Evolutionary conservation across 257 asterid species (phyloP).

Genomic region (Eucommia ulmoides): DNA sequence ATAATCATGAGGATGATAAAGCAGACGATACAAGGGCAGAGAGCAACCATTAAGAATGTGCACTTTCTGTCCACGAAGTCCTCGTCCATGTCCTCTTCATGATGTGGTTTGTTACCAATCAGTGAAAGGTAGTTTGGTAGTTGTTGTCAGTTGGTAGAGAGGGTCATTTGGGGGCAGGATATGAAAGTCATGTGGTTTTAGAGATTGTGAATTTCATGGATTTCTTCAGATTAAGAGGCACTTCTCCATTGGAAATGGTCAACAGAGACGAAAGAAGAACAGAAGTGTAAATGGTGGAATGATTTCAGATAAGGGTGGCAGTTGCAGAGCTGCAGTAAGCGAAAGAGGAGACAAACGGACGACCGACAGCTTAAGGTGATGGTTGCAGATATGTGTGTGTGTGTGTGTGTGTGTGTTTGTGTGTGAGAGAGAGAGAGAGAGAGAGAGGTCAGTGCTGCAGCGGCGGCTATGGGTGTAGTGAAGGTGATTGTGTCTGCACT

Average conservation of each 20-base stretch:
- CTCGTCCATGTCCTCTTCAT: constrained; percentile 22
- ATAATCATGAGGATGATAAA: constrained; percentile 33
- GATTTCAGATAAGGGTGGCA: too few relatives aligned
- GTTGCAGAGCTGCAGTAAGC: not conserved
- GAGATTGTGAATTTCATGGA: not conserved
- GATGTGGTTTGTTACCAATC: constrained; percentile 17
- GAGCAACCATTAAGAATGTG: constrained; percentile 44
- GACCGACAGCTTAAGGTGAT: not conserved
- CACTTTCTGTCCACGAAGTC: constrained; percentile 36
- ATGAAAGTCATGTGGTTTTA: constrained; percentile 1
- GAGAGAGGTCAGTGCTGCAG: too few relatives aligned
- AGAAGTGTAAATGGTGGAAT: too few relatives aligned
- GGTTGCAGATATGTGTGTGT: not conserved
- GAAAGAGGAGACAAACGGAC: not conserved
- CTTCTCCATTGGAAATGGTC: too few relatives aligned
- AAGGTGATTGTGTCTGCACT: not conserved
- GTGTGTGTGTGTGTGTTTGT: not conserved
- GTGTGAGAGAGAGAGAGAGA: not conserved
- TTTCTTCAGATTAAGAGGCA: not conserved
- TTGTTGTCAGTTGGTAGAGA: constrained; percentile 22
- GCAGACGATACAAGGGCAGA: constrained; percentile 70
- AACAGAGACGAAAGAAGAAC: too few relatives aligned
- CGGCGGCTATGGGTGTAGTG: too few relatives aligned
- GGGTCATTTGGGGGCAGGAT: constrained; percentile 31
- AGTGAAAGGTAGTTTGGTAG: constrained; percentile 12